Conservation (phyloP, 768 basidiomycete genomes). For the Tulasnella sp. region DNA sequence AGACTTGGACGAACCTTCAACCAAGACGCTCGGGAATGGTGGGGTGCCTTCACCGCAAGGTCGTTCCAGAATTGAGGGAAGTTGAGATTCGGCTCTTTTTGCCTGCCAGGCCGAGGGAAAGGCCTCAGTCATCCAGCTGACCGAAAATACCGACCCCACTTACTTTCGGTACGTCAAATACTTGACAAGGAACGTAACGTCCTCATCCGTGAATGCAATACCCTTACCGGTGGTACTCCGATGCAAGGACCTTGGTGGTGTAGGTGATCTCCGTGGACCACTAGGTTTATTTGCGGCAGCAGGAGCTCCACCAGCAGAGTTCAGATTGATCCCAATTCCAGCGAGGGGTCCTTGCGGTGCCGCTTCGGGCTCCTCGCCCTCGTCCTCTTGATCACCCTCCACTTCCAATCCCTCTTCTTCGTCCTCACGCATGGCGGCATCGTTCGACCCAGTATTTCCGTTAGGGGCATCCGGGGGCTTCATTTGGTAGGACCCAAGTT, state of each 20-base stretch:
- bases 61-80: constrained; percentile 77
- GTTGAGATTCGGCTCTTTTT: constrained; percentile 30
- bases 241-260: constrained; percentile 65
- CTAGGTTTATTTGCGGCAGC: not conserved
- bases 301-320: not conserved
- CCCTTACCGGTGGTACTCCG: constrained; percentile 84
- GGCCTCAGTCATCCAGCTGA: not conserved
- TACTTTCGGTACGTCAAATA: constrained; percentile 70
- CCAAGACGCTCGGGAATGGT: constrained; percentile 86
- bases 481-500: constrained; percentile 78
- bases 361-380: not conserved
- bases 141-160: constrained; percentile 18
- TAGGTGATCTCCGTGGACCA: constrained; percentile 39
- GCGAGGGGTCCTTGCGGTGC: not conserved
- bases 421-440: constrained; percentile 26
- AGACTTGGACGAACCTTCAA: constrained; percentile 44
- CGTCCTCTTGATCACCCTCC: not conserved
- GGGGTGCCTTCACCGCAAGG: constrained; percentile 66
- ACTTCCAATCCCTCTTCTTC: constrained; percentile 27
- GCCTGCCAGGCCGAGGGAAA: not conserved
- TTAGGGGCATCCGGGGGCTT: not conserved
- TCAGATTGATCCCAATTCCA: not conserved
- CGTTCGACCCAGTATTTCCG: not conserved
- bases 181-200: constrained; percentile 60
- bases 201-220: constrained; percentile 77